phyloP scores from a whole-genome alignment of 768 basidiomycete species.

The Naganishia onofrii region DNA sequence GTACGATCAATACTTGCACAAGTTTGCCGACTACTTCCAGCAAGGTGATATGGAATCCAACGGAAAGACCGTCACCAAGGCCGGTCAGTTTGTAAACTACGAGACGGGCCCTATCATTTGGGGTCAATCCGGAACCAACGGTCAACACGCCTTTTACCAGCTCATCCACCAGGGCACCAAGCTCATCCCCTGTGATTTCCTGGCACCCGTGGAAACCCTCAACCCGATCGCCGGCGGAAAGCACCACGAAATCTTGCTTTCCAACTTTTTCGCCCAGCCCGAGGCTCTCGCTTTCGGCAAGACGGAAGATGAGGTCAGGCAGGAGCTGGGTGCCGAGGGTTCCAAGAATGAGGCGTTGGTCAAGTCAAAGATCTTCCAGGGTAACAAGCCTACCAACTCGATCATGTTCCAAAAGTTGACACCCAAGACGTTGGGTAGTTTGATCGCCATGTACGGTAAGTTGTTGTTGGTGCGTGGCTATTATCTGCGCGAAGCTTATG shows the following conservation, averaged over 20 bases:
- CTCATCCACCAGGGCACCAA: slow-evolving; percentile 59
- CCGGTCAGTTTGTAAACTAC: slow-evolving; percentile 86
- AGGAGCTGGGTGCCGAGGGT: slow-evolving; percentile 55
- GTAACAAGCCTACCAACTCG: slow-evolving; percentile 93
- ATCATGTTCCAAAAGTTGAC: slow-evolving; percentile 92
- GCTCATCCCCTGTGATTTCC: slow-evolving; percentile 53
- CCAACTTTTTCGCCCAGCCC: slow-evolving; percentile 97
- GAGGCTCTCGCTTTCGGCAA: slow-evolving; percentile 98
- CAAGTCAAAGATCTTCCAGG: slow-evolving; percentile 97
- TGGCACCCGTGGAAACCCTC: slow-evolving; percentile 49
- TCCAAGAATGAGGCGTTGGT: slow-evolving; percentile 77
- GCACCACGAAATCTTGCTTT: slow-evolving; percentile 94
- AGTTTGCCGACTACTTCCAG: slow-evolving; percentile 99
- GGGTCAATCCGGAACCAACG: slow-evolving; percentile 97
- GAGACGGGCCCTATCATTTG: slow-evolving; percentile 99
- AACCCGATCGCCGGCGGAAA: slow-evolving; percentile 82
- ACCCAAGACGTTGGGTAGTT: slow-evolving; percentile 76
- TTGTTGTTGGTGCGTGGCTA: background rate
- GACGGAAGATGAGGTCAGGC: slow-evolving; percentile 80
- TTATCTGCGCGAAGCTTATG: background rate
- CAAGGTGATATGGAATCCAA: slow-evolving; percentile 99
- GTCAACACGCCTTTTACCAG: slow-evolving; percentile 99
- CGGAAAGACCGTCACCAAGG: slow-evolving; percentile 93
- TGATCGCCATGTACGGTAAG: slow-evolving; percentile 43
- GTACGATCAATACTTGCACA: slow-evolving; percentile 98